These are phyloP conservation scores for Xylariales sp. DNA, from an alignment of 2,329 filamentous ascomycete genomes.

Conservation along the genomic window DNA sequence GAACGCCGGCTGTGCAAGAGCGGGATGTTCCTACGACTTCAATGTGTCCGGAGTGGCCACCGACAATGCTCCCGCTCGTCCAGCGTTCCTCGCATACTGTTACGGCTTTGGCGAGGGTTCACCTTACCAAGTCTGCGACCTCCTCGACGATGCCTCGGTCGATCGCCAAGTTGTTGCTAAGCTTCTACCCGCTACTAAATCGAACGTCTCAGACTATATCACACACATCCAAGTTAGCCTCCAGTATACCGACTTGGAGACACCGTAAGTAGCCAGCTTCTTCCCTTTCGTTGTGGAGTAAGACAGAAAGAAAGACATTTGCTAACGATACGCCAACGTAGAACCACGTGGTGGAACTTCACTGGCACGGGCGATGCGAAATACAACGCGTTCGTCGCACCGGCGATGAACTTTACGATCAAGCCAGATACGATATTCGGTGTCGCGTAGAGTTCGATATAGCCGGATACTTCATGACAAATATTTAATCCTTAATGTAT, in stretches of 20 bases:
- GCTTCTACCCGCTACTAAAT: constrained; percentile 18
- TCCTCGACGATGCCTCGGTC: constrained; percentile 17
- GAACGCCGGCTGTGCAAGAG: constrained; percentile 17
- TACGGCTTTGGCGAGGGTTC: constrained; percentile 22
- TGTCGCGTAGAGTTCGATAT: constrained; percentile 16
- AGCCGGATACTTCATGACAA: no score
- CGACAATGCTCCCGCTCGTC: constrained; percentile 18
- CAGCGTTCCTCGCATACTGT: constrained; percentile 28
- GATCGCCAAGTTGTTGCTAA: constrained; percentile 23
- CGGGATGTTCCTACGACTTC: constrained; percentile 25
- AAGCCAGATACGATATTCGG: constrained; percentile 22
- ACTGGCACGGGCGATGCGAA: constrained; percentile 23
- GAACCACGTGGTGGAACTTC: constrained; percentile 28
- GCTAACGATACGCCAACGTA: constrained; percentile 5
- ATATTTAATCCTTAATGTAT: neutral
- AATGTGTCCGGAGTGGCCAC: constrained; percentile 25
- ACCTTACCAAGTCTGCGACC: constrained; percentile 21
- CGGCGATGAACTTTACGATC: constrained; percentile 25
- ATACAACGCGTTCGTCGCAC: constrained; percentile 22
- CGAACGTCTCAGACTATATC: constrained; percentile 13
- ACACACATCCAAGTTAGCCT: constrained; percentile 27
- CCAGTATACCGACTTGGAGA: constrained; percentile 23
- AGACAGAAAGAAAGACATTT: neutral
- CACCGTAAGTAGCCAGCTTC: constrained; percentile 16
- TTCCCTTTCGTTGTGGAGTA: neutral